Conservation (phyloP, 257 asterid genomes). For the Nicotiana sylvestris region DNA sequence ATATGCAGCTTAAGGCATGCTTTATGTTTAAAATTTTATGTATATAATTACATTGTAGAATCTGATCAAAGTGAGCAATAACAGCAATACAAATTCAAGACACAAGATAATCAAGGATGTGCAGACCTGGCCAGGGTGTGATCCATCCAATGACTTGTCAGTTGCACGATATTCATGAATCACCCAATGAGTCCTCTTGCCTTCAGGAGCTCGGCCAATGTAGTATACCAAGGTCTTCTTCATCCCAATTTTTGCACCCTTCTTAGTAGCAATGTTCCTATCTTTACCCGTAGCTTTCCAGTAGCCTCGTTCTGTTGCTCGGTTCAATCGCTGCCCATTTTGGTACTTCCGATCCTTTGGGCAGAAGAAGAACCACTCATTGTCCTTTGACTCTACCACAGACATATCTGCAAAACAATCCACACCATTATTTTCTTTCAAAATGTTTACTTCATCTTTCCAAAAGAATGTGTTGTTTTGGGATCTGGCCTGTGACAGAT, state of each 20-base stretch:
- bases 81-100: background rate
- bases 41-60: background rate
- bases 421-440: background rate
- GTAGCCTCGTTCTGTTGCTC: slow-evolving; percentile 85
- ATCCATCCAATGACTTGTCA: slow-evolving; percentile 79
- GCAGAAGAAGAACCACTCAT: slow-evolving; percentile 99
- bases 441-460: background rate
- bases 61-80: background rate
- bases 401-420: slow-evolving; percentile 64
- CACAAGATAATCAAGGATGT: background rate
- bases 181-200: slow-evolving; percentile 93
- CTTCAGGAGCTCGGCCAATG: slow-evolving; percentile 92
- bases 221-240: slow-evolving; percentile 89
- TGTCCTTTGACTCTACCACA: slow-evolving; percentile 62
- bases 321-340: slow-evolving; percentile 82
- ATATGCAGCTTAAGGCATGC: background rate
- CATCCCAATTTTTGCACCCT: slow-evolving; percentile 81
- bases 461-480: background rate
- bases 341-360: slow-evolving; percentile 97
- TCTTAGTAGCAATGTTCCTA: slow-evolving; percentile 62
- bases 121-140: slow-evolving; percentile 92
- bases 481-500: background rate
- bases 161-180: slow-evolving; percentile 96
- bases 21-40: background rate
- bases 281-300: slow-evolving; percentile 99